Evolutionary conservation across 148 eudicot species (phyloP), one percentile per base, ranked within the genome.

Genomic region (Spergularia bocconei): DNA sequence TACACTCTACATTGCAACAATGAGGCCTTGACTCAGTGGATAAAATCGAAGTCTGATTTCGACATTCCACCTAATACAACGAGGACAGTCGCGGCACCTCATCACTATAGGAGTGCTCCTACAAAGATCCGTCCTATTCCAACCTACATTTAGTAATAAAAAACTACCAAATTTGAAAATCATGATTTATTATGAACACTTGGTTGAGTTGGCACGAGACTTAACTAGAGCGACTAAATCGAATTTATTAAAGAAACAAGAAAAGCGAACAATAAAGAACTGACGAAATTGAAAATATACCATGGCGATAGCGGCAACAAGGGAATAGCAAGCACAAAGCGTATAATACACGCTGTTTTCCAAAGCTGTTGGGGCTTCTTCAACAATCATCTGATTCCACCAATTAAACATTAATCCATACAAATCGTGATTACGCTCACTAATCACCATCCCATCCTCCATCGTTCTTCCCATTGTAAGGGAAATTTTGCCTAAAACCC

Each of bases 241-340:
- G 36, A 29, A 29, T 29, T 2, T 29, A 29, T 29, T 9, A 8
- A 73, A 29, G 36, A 25, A 62, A 7, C 9, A 20, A 65, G 13
- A 20, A 0, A 14, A 52, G 23, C 20, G 51, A 66, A 55, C 36
- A 29, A 25, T 15, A 0, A 25, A 61, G 29, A 58, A 65, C 36
- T 29, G 36, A 29, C 4, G 25, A 58, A 19, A 50, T 21, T 36
- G 36, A 52, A 64, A 13, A 11, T 14, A 23, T 84, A 86, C 89
- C 85, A 84, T 55, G 25, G 85, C 89, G 65, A 84, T 20, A 0
- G 75, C 0, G 65, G 87, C 74, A 14, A 86, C 77, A 17, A 84
- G 12, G 4, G 87, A 78, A 57, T 80, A 86, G 14, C 38, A 57
- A 53, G 77, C 84, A 73, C 75, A 86, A 52, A 84, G 87, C 10